These are phyloP conservation scores for Alternaria ventricosa DNA, from an alignment of 2,329 filamentous ascomycete genomes.

Conservation along the genomic window DNA sequence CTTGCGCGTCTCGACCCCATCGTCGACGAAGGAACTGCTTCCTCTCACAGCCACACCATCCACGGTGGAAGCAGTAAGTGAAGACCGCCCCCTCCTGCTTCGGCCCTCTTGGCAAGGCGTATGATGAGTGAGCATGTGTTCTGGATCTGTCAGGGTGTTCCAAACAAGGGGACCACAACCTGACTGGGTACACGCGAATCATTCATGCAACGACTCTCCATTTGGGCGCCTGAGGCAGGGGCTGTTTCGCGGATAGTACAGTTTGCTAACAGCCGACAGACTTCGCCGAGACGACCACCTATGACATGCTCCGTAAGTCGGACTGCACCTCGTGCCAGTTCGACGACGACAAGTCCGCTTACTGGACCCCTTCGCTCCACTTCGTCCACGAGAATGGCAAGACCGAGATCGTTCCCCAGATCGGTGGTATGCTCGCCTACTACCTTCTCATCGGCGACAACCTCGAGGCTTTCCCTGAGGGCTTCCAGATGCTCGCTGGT, in stretches of 20 bases:
- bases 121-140: constrained; percentile 7
- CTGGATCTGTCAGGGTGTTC: neutral
- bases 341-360: constrained; percentile 50
- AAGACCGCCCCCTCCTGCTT: constrained; percentile 48
- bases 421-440: constrained; percentile 65
- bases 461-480: constrained; percentile 73
- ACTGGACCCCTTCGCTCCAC: constrained; percentile 69
- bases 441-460: constrained; percentile 79
- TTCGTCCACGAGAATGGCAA: constrained; percentile 69
- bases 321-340: constrained; percentile 73
- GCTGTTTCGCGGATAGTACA: constrained; percentile 20
- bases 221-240: constrained; percentile 19
- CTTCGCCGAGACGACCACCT: constrained; percentile 69
- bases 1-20: constrained; percentile 62
- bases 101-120: constrained; percentile 45
- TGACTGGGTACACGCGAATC: neutral
- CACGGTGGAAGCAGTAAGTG: constrained; percentile 58
- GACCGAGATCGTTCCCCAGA: constrained; percentile 69
- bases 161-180: neutral
- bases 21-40: constrained; percentile 37
- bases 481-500: constrained; percentile 74
- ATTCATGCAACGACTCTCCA: neutral
- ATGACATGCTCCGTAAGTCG: constrained; percentile 66
- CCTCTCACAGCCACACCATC: constrained; percentile 42
- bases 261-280: constrained; percentile 37